Base-by-base conservation (phyloP, 164 flowering plant species). In the Magnolia sinica region DNA sequence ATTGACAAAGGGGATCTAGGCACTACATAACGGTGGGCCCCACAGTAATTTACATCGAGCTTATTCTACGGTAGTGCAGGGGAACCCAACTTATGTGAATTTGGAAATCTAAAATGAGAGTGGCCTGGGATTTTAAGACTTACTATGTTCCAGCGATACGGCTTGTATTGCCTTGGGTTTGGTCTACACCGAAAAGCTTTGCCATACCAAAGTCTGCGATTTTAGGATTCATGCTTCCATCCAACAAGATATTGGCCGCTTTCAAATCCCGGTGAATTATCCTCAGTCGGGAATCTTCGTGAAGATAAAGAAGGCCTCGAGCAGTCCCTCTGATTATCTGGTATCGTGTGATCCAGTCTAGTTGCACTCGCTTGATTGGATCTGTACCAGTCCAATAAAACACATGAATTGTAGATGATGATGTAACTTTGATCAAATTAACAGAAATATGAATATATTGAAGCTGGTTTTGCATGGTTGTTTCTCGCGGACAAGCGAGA, bases 121-220 rank as follows among this genome's bases (percentile, higher is more conserved):
- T 18, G 19, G 27, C 14, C 19, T 37, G 4, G 45, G 45, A 37
- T 37, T 37, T 37, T 4, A 37, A 37, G 18, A 71, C 85, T 83
- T 81, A 83, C 85, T 71, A 76, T 4, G 83, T 81, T 45, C 85
- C 85, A 9, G 76, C 80, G 63, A 83, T 77, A 27, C 71, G 51
- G 18, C 19, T 81, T 20, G 85, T 83, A 3, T 59, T 74, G 2
- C 64, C 82, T 22, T 50, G 16, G 24, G 50, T 45, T 75, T 79
- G 82, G 51, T 76, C 73, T n/a, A 8, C 74, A 29, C 11, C 77
- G 49, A 82, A 76, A 22, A 64, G 71, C 64, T 70, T 85, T 64
- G 87, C 87, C 67, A 85, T 19, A 18, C 87, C 87, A 66, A 85
- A 85, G 24, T 85, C 87, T 16, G 90, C 79, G 68, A 85, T 81